phyloP scores from a whole-genome alignment of 371 early-diverging fungal genomes.

The Chytridiales sp. region DNA sequence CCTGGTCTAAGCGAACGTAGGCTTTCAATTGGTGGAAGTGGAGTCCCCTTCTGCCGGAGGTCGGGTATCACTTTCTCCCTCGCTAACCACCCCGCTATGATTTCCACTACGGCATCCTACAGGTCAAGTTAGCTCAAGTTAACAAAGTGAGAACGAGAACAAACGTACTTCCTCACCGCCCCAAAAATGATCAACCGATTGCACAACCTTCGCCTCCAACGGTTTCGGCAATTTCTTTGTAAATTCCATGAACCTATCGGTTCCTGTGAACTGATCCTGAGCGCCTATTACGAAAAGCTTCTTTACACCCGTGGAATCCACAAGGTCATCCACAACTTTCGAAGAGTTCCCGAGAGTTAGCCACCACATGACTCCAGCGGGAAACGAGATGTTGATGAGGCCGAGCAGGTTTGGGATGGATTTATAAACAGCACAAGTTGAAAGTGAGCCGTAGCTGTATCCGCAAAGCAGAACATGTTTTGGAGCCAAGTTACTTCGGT shows the following conservation, averaged over 20 bases:
- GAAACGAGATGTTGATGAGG: slow-evolving; percentile 22
- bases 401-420: slow-evolving; percentile 15
- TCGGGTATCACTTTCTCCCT: slow-evolving; percentile 6
- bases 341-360: slow-evolving; percentile 23
- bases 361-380: slow-evolving; percentile 28
- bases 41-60: slow-evolving; percentile 2
- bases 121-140: no score
- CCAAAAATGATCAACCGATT: slow-evolving; percentile 31
- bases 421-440: not conserved
- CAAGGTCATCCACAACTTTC: slow-evolving; percentile 10
- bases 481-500: slow-evolving; percentile 18
- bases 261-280: slow-evolving; percentile 23
- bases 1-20: not conserved
- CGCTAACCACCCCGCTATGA: slow-evolving; percentile 11
- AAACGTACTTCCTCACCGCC: slow-evolving; percentile 17
- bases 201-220: slow-evolving; percentile 5
- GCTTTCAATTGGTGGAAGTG: slow-evolving; percentile 4
- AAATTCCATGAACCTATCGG: slow-evolving; percentile 15
- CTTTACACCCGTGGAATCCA: not conserved
- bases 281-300: slow-evolving; percentile 16
- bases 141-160: no score
- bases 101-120: slow-evolving; percentile 4
- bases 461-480: slow-evolving; percentile 19
- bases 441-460: slow-evolving; percentile 12
- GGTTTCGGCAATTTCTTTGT: not conserved